These are phyloP conservation scores for Pseudogymnoascus sp. DNA, from an alignment of 2,329 filamentous ascomycete species.

Conservation along the genomic window DNA sequence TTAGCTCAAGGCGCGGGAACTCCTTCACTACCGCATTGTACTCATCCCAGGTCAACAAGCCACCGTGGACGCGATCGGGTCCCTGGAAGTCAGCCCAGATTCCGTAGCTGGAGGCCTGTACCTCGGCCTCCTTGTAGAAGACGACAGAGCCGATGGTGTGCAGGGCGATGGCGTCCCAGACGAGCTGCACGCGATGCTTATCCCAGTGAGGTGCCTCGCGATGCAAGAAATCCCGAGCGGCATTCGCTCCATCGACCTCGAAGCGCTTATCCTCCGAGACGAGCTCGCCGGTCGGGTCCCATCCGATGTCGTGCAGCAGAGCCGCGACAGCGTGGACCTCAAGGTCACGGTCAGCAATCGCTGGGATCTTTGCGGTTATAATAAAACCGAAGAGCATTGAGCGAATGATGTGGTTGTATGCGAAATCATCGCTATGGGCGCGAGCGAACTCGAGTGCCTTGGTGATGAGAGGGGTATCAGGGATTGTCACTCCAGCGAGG, in stretches of 20 bases:
- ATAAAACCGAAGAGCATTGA: slow-evolving; percentile 31
- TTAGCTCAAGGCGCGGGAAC: slow-evolving; percentile 29
- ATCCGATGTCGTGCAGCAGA: slow-evolving; percentile 38
- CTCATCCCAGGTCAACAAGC: slow-evolving; percentile 25
- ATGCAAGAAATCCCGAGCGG: slow-evolving; percentile 34
- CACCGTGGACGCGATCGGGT: slow-evolving; percentile 20
- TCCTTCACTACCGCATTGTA: slow-evolving; percentile 26
- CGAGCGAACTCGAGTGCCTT: slow-evolving; percentile 29
- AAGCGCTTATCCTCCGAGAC: slow-evolving; percentile 39
- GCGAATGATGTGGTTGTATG: slow-evolving; percentile 34
- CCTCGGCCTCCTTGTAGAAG: slow-evolving; percentile 36
- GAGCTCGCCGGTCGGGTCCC: slow-evolving; percentile 30
- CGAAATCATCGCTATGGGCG: slow-evolving; percentile 23
- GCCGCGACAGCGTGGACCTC: slow-evolving; percentile 34
- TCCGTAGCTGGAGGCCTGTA: slow-evolving; percentile 28
- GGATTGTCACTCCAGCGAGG: slow-evolving; percentile 30
- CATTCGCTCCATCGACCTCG: slow-evolving; percentile 42
- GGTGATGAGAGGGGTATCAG: slow-evolving; percentile 31
- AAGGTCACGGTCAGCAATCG: slow-evolving; percentile 21
- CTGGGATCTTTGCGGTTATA: slow-evolving; percentile 28
- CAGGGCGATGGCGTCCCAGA: slow-evolving; percentile 43
- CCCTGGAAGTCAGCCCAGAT: slow-evolving; percentile 35
- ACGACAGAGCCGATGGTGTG: slow-evolving; percentile 34
- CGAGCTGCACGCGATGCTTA: slow-evolving; percentile 35
- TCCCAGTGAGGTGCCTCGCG: slow-evolving; percentile 29